These are phyloP conservation scores for Podospora sp. DNA, from an alignment of 495 filamentous ascomycete genomes.

Conservation along the genomic window DNA sequence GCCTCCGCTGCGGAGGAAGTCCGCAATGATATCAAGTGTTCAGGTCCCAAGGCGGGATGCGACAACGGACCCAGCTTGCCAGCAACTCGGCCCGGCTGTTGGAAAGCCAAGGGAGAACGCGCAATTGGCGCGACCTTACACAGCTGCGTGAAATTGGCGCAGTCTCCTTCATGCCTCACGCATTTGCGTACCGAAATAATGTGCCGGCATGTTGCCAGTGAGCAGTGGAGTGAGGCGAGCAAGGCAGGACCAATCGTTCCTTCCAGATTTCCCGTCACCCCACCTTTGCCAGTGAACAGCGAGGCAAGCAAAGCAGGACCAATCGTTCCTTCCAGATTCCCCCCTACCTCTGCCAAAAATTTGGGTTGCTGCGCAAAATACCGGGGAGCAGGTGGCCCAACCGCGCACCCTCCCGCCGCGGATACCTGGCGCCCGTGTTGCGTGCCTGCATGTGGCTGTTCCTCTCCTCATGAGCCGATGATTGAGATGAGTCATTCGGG, in stretches of 20 bases:
- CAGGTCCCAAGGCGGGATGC: background rate
- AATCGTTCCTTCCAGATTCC: background rate
- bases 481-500: background rate
- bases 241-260: background rate
- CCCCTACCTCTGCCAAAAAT: background rate
- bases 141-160: slow-evolving; percentile 1
- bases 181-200: background rate
- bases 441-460: background rate
- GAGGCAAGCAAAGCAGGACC: background rate
- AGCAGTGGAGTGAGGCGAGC: too few species aligned
- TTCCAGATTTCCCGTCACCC: background rate
- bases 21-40: background rate
- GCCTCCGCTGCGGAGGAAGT: slow-evolving; percentile 4
- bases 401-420: background rate
- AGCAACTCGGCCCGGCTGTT: background rate
- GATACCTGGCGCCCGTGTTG: too few species aligned
- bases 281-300: too few species aligned
- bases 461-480: background rate
- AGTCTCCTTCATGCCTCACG: background rate
- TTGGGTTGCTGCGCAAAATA: too few species aligned
- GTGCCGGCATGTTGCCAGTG: too few species aligned
- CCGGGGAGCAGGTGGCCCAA: slow-evolving; percentile 2
- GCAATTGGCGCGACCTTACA: background rate
- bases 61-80: slow-evolving; percentile 4
- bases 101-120: background rate